phyloP scores from a whole-genome alignment of 192 early-diverging fungal genomes.

The Chytriomyces sp. region DNA sequence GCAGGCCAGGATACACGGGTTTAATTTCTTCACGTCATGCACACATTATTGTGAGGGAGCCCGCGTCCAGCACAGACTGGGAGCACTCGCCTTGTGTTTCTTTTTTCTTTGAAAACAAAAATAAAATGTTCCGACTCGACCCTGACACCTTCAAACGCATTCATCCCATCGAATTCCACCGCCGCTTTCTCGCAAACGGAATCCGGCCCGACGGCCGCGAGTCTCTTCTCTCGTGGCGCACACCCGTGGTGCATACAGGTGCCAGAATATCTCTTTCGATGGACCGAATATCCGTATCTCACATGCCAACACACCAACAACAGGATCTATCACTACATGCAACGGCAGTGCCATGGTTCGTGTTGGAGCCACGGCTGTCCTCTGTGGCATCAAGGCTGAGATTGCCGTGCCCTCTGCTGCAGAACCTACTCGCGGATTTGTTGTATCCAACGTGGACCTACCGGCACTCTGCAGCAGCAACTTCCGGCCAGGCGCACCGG shows the following conservation, averaged over 20 bases:
- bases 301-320: background rate
- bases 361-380: slow-evolving; percentile 84
- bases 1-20: no score
- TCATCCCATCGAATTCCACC: slow-evolving; percentile 85
- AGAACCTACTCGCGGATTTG: slow-evolving; percentile 73
- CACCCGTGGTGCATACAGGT: slow-evolving; percentile 67
- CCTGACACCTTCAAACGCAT: slow-evolving; percentile 82
- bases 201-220: slow-evolving; percentile 82
- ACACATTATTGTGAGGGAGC: no score
- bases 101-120: no score
- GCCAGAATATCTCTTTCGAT: background rate
- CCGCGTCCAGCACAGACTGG: no score
- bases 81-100: no score
- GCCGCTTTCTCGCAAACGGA: slow-evolving; percentile 78
- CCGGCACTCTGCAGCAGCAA: slow-evolving; percentile 87
- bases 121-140: slow-evolving; percentile 39
- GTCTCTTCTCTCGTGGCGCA: slow-evolving; percentile 69
- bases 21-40: no score
- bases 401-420: slow-evolving; percentile 79
- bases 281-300: background rate
- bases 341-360: slow-evolving; percentile 87
- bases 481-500: slow-evolving; percentile 84
- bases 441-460: slow-evolving; percentile 92
- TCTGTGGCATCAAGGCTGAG: slow-evolving; percentile 95
- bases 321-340: slow-evolving; percentile 76